phyloP scores from a whole-genome alignment of 192 early-diverging fungal species.

The Coemansia sp. region DNA sequence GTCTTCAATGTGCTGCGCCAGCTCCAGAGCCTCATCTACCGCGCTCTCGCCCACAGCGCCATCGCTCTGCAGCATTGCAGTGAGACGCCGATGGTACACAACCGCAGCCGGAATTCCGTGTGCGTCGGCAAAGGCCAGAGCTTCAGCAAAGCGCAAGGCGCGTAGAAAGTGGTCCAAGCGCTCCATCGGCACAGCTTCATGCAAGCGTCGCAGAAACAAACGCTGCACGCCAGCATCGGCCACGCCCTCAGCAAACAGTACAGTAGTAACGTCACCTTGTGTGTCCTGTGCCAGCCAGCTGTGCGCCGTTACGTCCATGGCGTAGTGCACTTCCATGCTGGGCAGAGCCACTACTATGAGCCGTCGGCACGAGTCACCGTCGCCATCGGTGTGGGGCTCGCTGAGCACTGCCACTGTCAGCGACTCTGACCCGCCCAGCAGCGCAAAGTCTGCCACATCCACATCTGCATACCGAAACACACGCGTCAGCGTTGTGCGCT shows the following conservation, averaged over 20 bases:
- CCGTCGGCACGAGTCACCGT: constrained; percentile 10
- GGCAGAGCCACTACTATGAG: constrained; percentile 38
- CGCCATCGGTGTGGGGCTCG: constrained; percentile 11
- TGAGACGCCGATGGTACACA: constrained; percentile 32
- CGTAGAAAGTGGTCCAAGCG: constrained; percentile 43
- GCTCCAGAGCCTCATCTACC: constrained; percentile 9
- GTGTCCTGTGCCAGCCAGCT: constrained; percentile 35
- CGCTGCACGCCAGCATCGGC: constrained; percentile 10
- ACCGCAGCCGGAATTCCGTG: constrained; percentile 19
- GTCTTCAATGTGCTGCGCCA: constrained; percentile 15
- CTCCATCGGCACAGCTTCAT: constrained; percentile 35
- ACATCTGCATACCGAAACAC: constrained; percentile 35
- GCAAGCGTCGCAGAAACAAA: constrained; percentile 30
- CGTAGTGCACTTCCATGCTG: constrained; percentile 13
- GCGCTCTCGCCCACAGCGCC: background rate
- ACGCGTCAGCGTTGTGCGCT: constrained; percentile 42
- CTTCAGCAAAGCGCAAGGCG: constrained; percentile 25
- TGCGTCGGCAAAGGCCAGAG: constrained; percentile 34
- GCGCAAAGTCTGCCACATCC: constrained; percentile 34
- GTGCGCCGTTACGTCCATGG: constrained; percentile 28
- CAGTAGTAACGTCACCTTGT: constrained; percentile 19
- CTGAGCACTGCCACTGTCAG: constrained; percentile 22
- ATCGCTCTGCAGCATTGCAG: constrained; percentile 10
- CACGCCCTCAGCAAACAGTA: constrained; percentile 43
- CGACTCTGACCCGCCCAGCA: constrained; percentile 7